Evolutionary conservation across 2,329 filamentous ascomycete species (phyloP).

Genomic region (Penicillium sp.): DNA sequence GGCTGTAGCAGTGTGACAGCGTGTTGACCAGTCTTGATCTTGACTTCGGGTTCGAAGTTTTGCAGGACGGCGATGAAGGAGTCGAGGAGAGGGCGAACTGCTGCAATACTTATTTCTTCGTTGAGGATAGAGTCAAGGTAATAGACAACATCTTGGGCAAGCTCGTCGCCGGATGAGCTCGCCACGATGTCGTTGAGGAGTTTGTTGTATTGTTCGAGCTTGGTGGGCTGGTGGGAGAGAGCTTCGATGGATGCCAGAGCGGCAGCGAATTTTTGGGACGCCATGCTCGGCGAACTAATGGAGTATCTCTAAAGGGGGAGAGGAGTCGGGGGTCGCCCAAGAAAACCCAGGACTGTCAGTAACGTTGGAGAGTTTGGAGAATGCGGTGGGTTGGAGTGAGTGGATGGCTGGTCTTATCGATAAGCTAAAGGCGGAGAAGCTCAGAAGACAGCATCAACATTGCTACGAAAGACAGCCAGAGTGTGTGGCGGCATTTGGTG

Average conservation of each 20-base stretch:
- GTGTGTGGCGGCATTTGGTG: too few species aligned
- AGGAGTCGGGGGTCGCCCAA: neutral
- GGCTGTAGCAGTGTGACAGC: slow-evolving; percentile 69
- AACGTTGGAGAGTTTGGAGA: slow-evolving; percentile 2
- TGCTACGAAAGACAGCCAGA: neutral
- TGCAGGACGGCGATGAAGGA: slow-evolving; percentile 67
- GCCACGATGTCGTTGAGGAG: slow-evolving; percentile 60
- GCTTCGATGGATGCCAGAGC: slow-evolving; percentile 55
- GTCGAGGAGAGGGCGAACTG: slow-evolving; percentile 69
- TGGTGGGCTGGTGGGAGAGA: slow-evolving; percentile 50
- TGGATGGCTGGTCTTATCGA: slow-evolving; percentile 12
- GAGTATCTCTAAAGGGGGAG: neutral
- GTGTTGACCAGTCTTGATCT: slow-evolving; percentile 74
- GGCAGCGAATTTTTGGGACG: slow-evolving; percentile 52
- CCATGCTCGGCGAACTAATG: slow-evolving; percentile 40
- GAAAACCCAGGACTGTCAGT: neutral
- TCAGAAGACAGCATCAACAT: neutral
- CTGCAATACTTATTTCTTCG: slow-evolving; percentile 73
- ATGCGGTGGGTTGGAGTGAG: slow-evolving; percentile 2
- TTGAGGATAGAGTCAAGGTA: slow-evolving; percentile 70
- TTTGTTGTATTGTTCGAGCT: slow-evolving; percentile 58
- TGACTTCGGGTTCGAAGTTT: slow-evolving; percentile 58
- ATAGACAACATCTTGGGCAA: slow-evolving; percentile 65
- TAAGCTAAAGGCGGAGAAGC: slow-evolving; percentile 11
- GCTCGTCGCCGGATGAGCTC: slow-evolving; percentile 47